Percentiles rank a stretch among this genome's conserved stretches.
Evolutionary conservation across 1,139 yeast genomes (phyloP).

Genomic region (Nakaseomyces uthaithaninus): DNA sequence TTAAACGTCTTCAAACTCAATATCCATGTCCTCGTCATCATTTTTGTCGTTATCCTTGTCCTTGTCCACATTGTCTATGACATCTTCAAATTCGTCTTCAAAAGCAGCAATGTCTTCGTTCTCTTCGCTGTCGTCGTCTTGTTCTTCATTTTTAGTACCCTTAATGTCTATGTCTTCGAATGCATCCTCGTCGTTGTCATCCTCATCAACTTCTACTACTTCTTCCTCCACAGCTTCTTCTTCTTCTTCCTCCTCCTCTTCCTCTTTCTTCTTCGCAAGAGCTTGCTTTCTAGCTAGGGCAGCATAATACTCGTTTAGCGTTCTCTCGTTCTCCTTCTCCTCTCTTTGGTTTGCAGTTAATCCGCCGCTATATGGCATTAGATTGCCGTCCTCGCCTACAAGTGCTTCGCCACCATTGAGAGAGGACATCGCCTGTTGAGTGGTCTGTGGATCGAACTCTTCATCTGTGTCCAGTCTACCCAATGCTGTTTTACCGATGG

Average conservation of each 20-base stretch:
- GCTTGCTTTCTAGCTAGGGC: conserved; percentile 49
- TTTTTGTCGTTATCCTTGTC: conserved; percentile 21
- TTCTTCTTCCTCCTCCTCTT: conserved; percentile 38
- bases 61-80: conserved; percentile 10
- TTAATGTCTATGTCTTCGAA: conserved; percentile 32
- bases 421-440: conserved; percentile 19
- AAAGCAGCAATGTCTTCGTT: conserved; percentile 50
- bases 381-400: conserved; percentile 11
- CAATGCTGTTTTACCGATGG: conserved; percentile 59
- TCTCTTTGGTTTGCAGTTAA: conserved; percentile 33
- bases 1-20: conserved; percentile 34
- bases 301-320: conserved; percentile 53
- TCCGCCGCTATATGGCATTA: conserved; percentile 15
- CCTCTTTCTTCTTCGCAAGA: conserved; percentile 42
- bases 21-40: conserved; percentile 28
- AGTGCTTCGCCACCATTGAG: background rate
- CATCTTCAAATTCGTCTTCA: conserved; percentile 38
- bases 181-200: conserved; percentile 40
- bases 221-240: conserved; percentile 29
- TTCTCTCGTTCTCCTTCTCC: conserved; percentile 51
- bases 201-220: conserved; percentile 38
- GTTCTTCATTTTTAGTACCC: conserved; percentile 11
- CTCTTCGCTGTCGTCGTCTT: conserved; percentile 18
- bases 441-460: conserved; percentile 25
- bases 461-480: conserved; percentile 46